Evolutionary conservation across 2,329 filamentous ascomycete species (phyloP), one percentile per base, ranked within the genome.

Genomic region (Pseudonectria foliicola): DNA sequence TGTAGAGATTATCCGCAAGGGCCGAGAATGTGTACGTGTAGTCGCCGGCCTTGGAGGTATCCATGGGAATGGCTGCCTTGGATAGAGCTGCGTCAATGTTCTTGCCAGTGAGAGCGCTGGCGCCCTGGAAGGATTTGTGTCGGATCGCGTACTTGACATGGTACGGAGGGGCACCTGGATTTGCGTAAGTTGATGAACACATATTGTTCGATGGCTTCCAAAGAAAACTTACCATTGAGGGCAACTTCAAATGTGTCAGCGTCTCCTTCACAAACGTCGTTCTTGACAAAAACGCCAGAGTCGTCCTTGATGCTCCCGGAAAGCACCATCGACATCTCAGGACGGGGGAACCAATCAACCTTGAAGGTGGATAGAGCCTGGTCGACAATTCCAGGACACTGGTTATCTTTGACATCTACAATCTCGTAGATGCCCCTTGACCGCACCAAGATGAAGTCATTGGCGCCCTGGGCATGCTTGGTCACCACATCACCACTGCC

Each of bases 221-320:
- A 7, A 7, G 18, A 18, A 11, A 27, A 55, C 71, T 63, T 74
- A 76, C 87, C 90, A 56, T 75, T 75, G 42, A 98, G 73, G 28
- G 74, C 73, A 34, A 98, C 67, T 52, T 95, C 88, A 36, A 95
- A 80, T 4, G 80, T 79, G 57, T 95, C 90, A 52, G 95, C 84
- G 42, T 96, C 90, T 21, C 90, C 90, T 64, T 98, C 89, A 54
- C 92, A 98, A 21, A 98, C 82, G 41, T 89, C 81, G 27, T 80
- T 74, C 60, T 93, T 93, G 48, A 80, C 57, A 54, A 81, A 84
- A 24, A 70, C 69, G 18, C 68, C 66, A 7, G 65, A 67, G 12
- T 68, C 66, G 10, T 48, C 39, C 12, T 66, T 66, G 30, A 85
- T 70, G 30, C 79, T 74, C 4, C 77, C 68, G n/a, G 75, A 76